Evolutionary conservation across 1,139 yeast species (phyloP), one percentile per base, ranked within the genome.

Genomic region (Saccharomyces pastorianus): DNA sequence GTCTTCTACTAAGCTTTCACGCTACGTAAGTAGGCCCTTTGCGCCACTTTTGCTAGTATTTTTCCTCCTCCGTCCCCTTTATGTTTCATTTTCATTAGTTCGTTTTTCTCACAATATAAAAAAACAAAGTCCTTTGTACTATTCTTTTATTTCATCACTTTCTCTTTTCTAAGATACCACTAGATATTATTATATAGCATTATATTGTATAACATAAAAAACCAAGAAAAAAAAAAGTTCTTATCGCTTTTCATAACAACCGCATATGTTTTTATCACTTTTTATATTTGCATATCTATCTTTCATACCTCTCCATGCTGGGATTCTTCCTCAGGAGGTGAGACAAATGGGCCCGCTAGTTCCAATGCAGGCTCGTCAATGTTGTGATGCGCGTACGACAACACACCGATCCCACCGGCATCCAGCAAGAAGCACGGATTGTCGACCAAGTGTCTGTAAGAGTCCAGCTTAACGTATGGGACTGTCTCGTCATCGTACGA

Each of bases 391-490:
- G 88, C 95, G 70, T 91, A 91, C 63, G 95, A 84, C 67, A 91
- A 76, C 2, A 89, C 96, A 55, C 97, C 96, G 34, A 89, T 89
- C 50, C 96, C 97, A 61, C 97, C 97, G 29, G 98, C 96, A 68
- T 91, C 97, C 63, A 91, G 76, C 71, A 91, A 76, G 67, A 89
- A 83, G 59, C 84, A 82, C 1, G 96, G 96, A 68, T 90, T 88
- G 52, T 71, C 73, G 25, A 61, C 59, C 57, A 73, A 55, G 56
- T 71, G 68, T 55, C 69, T 60, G 59, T 63, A 72, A 20, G 60
- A 60, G 8, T 61, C 58, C 48, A 69, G 58, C 6, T 65, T 64
- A 29, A 71, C 68, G 32, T 61, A 61, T 32, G 73, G 73, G 20
- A 73, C 70, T 2, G 66, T 58, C 2, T 64, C 71, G 48, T 58